Conservation (phyloP, 495 filamentous ascomycete species). For the Hyphodiscus hymeniophilus region DNA sequence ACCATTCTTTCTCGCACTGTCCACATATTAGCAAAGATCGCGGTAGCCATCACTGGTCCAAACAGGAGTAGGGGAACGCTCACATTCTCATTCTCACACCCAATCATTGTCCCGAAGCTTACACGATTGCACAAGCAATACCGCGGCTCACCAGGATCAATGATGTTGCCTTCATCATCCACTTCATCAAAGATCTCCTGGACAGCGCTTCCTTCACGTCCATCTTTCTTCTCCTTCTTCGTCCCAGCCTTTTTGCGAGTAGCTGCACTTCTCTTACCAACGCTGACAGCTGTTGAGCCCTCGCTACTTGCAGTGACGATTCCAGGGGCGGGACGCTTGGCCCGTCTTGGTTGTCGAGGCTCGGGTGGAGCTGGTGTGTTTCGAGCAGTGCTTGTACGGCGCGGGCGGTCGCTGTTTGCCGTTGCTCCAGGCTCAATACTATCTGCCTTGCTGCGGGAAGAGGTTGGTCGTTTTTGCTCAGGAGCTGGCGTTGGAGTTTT, state of each 20-base stretch:
- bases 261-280: slow-evolving; percentile 73
- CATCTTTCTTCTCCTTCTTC: slow-evolving; percentile 40
- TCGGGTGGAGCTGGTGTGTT: slow-evolving; percentile 40
- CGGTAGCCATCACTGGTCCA: background rate
- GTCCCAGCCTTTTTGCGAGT: slow-evolving; percentile 53
- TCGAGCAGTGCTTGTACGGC: slow-evolving; percentile 47
- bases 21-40: background rate
- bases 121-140: slow-evolving; percentile 92
- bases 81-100: slow-evolving; percentile 86
- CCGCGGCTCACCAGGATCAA: slow-evolving; percentile 78
- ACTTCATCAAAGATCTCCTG: slow-evolving; percentile 43
- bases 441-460: slow-evolving; percentile 39
- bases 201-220: slow-evolving; percentile 29
- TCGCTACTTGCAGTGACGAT: slow-evolving; percentile 60
- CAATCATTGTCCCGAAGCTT: slow-evolving; percentile 91
- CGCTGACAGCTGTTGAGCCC: slow-evolving; percentile 65
- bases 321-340: slow-evolving; percentile 70
- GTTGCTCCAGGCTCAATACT: slow-evolving; percentile 38
- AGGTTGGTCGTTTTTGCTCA: slow-evolving; percentile 25
- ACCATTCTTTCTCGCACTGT: slow-evolving; percentile 78
- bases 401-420: slow-evolving; percentile 41
- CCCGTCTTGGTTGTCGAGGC: slow-evolving; percentile 28
- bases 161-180: slow-evolving; percentile 62
- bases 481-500: slow-evolving; percentile 8
- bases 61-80: slow-evolving; percentile 29